A percentile compares a stretch with the other conserved stretches of the same genome.
Conservation (phyloP, 169 alveolate species). For the Perkinsus olseni region DNA sequence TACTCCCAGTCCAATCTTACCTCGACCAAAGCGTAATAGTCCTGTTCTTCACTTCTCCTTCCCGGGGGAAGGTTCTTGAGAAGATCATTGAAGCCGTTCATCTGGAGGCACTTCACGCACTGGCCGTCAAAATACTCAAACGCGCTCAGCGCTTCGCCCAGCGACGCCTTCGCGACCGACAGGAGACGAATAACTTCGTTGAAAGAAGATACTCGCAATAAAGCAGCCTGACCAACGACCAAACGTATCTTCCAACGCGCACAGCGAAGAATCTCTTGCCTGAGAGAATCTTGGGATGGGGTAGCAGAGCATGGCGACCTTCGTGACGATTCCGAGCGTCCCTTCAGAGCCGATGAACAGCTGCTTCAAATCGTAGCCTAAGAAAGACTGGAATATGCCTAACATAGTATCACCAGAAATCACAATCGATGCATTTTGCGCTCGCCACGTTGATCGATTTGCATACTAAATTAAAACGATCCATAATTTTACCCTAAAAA, state of each 20-base stretch:
- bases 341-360: conserved; percentile 76
- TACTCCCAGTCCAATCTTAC: neutral
- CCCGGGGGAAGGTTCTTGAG: neutral
- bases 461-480: no score
- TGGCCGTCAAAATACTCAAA: conserved; percentile 37
- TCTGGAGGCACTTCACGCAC: neutral
- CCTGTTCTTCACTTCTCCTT: neutral
- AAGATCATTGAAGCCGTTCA: neutral
- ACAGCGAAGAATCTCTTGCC: neutral
- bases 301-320: conserved; percentile 46
- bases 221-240: neutral
- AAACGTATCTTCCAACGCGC: neutral
- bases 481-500: no score
- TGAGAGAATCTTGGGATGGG: neutral
- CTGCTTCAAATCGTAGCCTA: conserved; percentile 46
- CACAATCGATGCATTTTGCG: no score
- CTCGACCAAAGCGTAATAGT: neutral
- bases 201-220: neutral
- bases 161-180: neutral
- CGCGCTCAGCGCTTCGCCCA: conserved; percentile 36
- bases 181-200: neutral
- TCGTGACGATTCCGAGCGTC: conserved; percentile 63
- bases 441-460: no score
- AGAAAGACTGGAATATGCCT: neutral
- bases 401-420: no score